Evolutionary conservation across 257 asterid species (phyloP), one percentile per base, ranked within the genome.

Genomic region (Solanum gandarillasii): DNA sequence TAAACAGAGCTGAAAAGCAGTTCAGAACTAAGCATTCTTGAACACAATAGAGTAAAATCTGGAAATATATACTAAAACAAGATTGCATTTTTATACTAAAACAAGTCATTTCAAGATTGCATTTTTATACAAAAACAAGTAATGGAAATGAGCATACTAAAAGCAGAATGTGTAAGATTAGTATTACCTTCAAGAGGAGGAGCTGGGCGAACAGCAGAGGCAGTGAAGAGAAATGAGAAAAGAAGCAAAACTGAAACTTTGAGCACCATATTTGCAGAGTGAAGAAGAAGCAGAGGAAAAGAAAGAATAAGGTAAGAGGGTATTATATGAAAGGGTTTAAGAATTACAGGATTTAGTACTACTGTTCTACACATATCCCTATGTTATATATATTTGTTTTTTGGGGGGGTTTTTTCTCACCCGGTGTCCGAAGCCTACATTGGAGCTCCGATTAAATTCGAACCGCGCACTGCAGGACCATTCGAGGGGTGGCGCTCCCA

Each of bases 111-210:
- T 18, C 60, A 65, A 84, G 60, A 38, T 27, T 12, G 9, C 60
- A 60, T 62, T 65, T 84, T 84, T 18, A 8, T 27, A 36, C 65
- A 38, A 20, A 67, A 60, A 84, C 9, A 84, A 32, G 72, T 25
- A 1, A 36, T 1, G 9, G 13, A 11, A 34, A 6, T 23, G 87
- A 85, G 41, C 43, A 29, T 29, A 46, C 18, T 48, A 48, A 46
- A 27, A 29, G 11, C 6, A 46, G 1, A 48, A 48, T 81, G 29
- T 29, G 36, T 29, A 34, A 68, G 20, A 5, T 71, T 3, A 4
- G 16, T 34, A 29, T 46, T 92, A 94, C 98, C 98, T 94, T 96
- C 96, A 34, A 92, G 90, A 87, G 95, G 93, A 89, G 90, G 67
- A 84, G 92, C 89, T 73, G 94, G 92, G 20, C 89, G 84, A 87